Evolutionary conservation across 257 asterid species (phyloP).

Genomic region (Coffea eugenioides): DNA sequence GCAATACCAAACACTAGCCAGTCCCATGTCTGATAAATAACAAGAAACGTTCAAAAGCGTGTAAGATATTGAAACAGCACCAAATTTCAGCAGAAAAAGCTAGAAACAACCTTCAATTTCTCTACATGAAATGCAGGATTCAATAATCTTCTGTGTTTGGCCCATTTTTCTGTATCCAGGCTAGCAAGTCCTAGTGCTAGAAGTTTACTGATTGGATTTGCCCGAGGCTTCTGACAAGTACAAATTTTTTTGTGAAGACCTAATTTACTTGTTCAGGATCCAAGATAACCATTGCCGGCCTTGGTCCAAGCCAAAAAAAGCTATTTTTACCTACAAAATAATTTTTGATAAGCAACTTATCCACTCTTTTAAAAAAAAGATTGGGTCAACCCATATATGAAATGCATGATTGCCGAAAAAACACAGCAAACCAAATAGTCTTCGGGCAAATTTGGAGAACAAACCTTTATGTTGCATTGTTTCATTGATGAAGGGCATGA

Average conservation of each 20-base stretch:
- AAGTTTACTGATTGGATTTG: slow-evolving; percentile 25
- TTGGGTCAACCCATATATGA: no score
- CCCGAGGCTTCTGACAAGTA: slow-evolving; percentile 36
- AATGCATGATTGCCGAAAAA: background rate
- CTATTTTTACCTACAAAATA: slow-evolving; percentile 20
- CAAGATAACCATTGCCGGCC: slow-evolving; percentile 23
- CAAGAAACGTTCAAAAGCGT: background rate
- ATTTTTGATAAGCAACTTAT: no score
- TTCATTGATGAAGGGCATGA: slow-evolving; percentile 21
- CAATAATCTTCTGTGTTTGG: slow-evolving; percentile 50
- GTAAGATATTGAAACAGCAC: background rate
- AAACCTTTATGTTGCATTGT: slow-evolving; percentile 19
- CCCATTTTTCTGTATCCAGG: slow-evolving; percentile 54
- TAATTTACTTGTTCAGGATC: slow-evolving; percentile 44
- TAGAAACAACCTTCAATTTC: slow-evolving; percentile 38
- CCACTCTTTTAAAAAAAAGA: no score
- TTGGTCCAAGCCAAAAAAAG: slow-evolving; percentile 30
- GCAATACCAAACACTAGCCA: no score
- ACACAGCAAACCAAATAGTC: background rate
- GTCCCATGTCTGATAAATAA: background rate
- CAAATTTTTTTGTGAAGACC: slow-evolving; percentile 37
- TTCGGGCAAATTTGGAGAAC: background rate
- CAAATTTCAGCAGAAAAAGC: no score
- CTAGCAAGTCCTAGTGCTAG: slow-evolving; percentile 36
- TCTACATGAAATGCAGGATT: slow-evolving; percentile 56